Evolutionary conservation across 2,329 filamentous ascomycete species (phyloP).

Genomic region (Golovinomyces cichoracearum): DNA sequence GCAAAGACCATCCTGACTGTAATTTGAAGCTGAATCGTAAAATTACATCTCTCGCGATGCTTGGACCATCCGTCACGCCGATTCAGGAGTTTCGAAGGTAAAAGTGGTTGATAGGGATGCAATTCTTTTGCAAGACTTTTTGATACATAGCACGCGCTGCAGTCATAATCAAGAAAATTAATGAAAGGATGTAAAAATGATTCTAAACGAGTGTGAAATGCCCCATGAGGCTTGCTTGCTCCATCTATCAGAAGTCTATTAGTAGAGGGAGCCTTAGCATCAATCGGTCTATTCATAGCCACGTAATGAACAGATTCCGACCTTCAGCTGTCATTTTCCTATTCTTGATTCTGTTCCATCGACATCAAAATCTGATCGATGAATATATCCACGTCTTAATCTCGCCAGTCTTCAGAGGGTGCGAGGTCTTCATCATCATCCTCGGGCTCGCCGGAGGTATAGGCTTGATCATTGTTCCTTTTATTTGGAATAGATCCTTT

Average conservation of each 20-base stretch:
- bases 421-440: background rate
- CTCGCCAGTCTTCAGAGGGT: background rate
- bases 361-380: background rate
- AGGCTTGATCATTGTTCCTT: background rate
- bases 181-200: background rate
- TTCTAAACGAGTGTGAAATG: background rate
- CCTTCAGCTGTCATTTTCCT: background rate
- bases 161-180: background rate
- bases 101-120: background rate
- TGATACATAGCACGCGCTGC: background rate
- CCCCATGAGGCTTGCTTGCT: background rate
- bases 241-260: background rate
- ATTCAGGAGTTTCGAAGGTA: background rate
- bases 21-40: background rate
- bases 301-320: background rate
- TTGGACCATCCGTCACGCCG: background rate
- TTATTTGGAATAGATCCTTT: background rate
- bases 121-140: constrained; percentile 2
- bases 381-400: background rate
- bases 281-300: background rate
- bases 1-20: background rate
- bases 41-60: background rate
- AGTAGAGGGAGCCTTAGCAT: background rate
- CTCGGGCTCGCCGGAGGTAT: background rate
- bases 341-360: background rate